Conservation (phyloP, 257 asterid species). For the Solanum lycopersicoides region DNA sequence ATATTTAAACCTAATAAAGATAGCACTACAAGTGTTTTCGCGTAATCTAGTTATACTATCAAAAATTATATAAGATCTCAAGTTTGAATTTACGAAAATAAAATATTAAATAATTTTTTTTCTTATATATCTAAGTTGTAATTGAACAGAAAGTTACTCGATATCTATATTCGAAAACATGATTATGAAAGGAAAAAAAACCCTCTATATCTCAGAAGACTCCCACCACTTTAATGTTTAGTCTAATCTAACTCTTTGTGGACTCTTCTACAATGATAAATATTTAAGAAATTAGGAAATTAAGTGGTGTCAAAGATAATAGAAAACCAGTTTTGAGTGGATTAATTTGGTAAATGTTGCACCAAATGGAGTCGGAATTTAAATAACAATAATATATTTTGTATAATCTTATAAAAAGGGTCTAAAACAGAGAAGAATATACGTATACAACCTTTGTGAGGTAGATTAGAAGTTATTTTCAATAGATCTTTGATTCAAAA, state of each 20-base stretch:
- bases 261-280: neutral
- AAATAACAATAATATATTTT: neutral
- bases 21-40: neutral
- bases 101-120: neutral
- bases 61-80: accelerated
- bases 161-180: neutral
- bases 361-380: neutral
- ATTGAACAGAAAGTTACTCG: neutral
- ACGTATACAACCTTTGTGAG: accelerated
- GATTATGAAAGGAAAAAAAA: too few relatives aligned
- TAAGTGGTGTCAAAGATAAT: neutral
- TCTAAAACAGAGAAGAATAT: neutral
- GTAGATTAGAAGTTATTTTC: neutral
- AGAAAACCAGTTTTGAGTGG: neutral
- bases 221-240: neutral
- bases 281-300: neutral
- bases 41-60: neutral
- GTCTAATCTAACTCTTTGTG: neutral
- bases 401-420: neutral
- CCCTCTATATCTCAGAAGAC: neutral
- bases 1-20: neutral
- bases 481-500: accelerated
- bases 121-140: accelerated
- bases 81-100: neutral
- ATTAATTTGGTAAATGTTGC: neutral